Evolutionary conservation across 805 yeast species (phyloP), one percentile per base, ranked within the genome.

Genomic region (Saccharomycopsis schoenii): DNA sequence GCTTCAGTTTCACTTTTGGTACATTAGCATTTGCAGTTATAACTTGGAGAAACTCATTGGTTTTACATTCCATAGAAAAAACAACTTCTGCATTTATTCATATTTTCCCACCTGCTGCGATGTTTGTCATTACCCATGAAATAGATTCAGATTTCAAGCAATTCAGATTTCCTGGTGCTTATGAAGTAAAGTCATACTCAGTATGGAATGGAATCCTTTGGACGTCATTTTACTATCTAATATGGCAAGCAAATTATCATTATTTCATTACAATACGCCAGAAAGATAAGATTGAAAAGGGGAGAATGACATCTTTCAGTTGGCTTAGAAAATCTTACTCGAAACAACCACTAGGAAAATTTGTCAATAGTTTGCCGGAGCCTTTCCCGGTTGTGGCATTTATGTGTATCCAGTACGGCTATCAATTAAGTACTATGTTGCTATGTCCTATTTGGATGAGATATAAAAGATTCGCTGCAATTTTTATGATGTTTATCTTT

Each of bases 1-100:
- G 96, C 66, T 92, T 89, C 72, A 87, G 97, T 10, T 83, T 93
- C 63, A 80, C 94, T 0, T 84, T 87, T 74, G 99, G 98, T 0
- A 89, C 97, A 0, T 74, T 93, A 60, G 82, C 96, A 5, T 92
- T 89, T 80, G 97, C 97, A 0, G 97, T 93, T 24, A 84, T 93
- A 54, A 89, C 97, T 0, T 93, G 98, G 99, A 79, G 96, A 67
- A 93, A 93, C 71, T 91, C 97, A 6, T 77, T 93, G 60, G 98
- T 93, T 9, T 77, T 93, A 56, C 99, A 93, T 70, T 85, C 93
- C 12, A 81, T 93, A 63, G 99, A 93, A 66, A 93, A 93, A 72
- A 89, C 92, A 15, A 94, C 98, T 1, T 84, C 93, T 21, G 85
- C 96, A 1, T 88, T 90, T 68, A 93, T 93, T 65, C 99, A 93